Evolutionary conservation across 768 basidiomycete genomes (phyloP), one percentile per base, ranked within the genome.

Genomic region (Lactarius trivialis): DNA sequence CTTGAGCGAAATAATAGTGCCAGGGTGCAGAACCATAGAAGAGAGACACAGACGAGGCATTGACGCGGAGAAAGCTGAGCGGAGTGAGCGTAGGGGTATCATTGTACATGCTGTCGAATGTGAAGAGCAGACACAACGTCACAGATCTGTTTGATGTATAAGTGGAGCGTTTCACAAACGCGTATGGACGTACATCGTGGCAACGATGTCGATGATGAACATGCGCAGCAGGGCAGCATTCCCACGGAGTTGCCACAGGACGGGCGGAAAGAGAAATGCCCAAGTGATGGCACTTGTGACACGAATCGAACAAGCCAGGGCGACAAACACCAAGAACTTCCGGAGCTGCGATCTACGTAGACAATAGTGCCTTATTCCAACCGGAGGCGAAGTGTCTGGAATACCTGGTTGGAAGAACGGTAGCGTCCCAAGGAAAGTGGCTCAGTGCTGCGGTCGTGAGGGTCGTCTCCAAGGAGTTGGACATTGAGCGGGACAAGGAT

Each of bases 1-100:
- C 93, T 73, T 98, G 95, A 0, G 82, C 80, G 43, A 97, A 63
- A 70, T 99, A 98, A 71, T 91, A 98, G 70, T 97, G 91, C 85
- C 86, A 91, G 6, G 89, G 75, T 67, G 82, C 92, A 2, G 80
- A 75, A 21, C 97, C 97, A 70, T 98, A 99, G 75, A 97, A 97
- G n/a, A 88, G 76, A 0, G 97, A 96, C 36, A 98, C 82, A 3
- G 83, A 79, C 4, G 94, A 88, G 14, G 93, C 73, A 70, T 99
- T 99, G 53, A 88, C 85, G 28, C 79, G 73, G 30, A 96, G 71
- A 73, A 99, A 99, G 68, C 91, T 92, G 43, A 89, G 71, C 2
- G 89, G 82, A 0, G 94, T 93, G 67, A 93, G 77, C 3, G 85
- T 88, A 0, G 79, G 78, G 62, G 73, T 76, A 12, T 80, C 78